phyloP scores from a whole-genome alignment of 73 alveolate species.

The Stentor coeruleus region DNA sequence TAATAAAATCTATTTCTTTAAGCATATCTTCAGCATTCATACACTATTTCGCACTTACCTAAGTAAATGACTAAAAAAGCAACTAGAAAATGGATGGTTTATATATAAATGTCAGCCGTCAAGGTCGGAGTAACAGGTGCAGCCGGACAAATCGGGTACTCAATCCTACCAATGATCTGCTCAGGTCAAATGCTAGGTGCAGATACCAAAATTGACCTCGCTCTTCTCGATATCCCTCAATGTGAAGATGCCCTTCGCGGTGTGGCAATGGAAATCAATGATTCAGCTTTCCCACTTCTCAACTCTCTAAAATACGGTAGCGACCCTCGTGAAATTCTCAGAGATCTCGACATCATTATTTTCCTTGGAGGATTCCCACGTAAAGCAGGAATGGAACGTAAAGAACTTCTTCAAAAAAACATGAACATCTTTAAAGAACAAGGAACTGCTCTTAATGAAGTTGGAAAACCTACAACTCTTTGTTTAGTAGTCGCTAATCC shows the following conservation, averaged over 20 bases:
- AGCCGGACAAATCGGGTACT: slow-evolving; percentile 84
- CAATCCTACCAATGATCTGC: slow-evolving; percentile 65
- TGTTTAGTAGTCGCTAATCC: slow-evolving; percentile 89
- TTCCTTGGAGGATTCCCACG: slow-evolving; percentile 91
- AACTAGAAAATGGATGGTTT: too few relatives aligned
- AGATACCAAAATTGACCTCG: slow-evolving; percentile 40
- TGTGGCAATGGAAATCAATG: slow-evolving; percentile 74
- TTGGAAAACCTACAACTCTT: slow-evolving; percentile 73
- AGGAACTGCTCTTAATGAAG: slow-evolving; percentile 73
- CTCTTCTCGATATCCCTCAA: slow-evolving; percentile 72
- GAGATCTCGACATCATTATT: slow-evolving; percentile 75
- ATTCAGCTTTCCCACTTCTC: slow-evolving; percentile 73
- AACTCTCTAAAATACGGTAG: slow-evolving; percentile 56
- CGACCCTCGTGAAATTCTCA: slow-evolving; percentile 67
- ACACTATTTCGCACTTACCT: too few relatives aligned
- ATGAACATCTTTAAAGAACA: slow-evolving; percentile 77
- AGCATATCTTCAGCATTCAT: too few relatives aligned
- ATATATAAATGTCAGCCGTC: neutral
- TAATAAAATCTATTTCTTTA: too few relatives aligned
- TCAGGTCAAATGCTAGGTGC: slow-evolving; percentile 67
- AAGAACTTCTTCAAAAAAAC: slow-evolving; percentile 70
- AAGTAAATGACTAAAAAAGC: too few relatives aligned
- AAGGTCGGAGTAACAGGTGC: slow-evolving; percentile 87
- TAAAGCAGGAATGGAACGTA: slow-evolving; percentile 89
- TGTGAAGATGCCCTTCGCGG: slow-evolving; percentile 67